Base-by-base conservation (phyloP, 495 filamentous ascomycete genomes). In the Podospora anserina region DNA sequence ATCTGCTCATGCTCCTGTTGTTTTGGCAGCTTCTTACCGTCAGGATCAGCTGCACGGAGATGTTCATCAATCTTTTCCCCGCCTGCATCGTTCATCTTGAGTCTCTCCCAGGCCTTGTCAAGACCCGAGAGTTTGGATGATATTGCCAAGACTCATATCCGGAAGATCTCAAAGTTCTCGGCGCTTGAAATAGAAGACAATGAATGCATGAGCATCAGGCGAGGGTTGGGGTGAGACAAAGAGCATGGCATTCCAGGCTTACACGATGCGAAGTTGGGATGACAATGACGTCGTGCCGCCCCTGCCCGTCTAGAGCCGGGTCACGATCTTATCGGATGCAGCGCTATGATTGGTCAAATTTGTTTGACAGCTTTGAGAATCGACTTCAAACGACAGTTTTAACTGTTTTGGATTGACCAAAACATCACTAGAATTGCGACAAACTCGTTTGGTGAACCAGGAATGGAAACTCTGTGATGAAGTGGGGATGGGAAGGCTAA, bases 51-150 rank as follows among this genome's bases (percentile, higher is more conserved):
- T 26, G 63, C 71, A 5, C 56, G 62, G 5, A 64, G 65, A 62
- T 76, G 74, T 2, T 76, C 68, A 13, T 70, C 69, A 19, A 76
- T 62, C 30, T 62, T 61, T 11, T 78, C 76, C 16, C 70, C 75
- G 64, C 70, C 68, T 55, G 72, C 72, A 59, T 75, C 75, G 65
- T 78, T 70, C 76, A 78, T 78, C 11, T 60, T 71, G 67, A 3
- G 11, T n/a, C 39, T 49, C 39, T 49, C 39, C 13, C 39, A 19
- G 32, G 39, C 9, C 32, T n/a, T 5, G n/a, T 64, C 23, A 44
- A n/a, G 20, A n/a, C 15, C 39, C 20, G 26, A n/a, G 5, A 15
- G 7, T 27, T 16, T 32, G 30, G 9, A 34, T 9, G 4, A 27
- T n/a, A 56, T 54, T n/a, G 4, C 9, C 59, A 34, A 55, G 59